phyloP scores from a whole-genome alignment of 805 yeast species.

The Wilhelminamyces savonicus region DNA sequence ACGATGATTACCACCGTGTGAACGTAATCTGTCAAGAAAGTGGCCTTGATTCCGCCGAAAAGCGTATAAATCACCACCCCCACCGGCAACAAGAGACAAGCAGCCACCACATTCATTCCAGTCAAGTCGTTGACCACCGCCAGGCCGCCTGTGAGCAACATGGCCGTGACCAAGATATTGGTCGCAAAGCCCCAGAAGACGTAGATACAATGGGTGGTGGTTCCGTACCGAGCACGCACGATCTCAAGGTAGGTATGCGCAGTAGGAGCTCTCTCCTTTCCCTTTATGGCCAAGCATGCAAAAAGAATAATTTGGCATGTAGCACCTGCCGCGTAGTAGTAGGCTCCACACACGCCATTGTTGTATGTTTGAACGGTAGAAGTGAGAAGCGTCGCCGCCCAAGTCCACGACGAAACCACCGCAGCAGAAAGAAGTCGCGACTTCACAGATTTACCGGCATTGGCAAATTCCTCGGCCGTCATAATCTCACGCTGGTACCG shows the following conservation, averaged over 20 bases:
- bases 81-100: conserved; percentile 74
- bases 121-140: conserved; percentile 77
- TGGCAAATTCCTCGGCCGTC: conserved; percentile 90
- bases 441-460: conserved; percentile 86
- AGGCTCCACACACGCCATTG: conserved; percentile 74
- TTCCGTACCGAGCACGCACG: conserved; percentile 74
- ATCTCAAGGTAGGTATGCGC: conserved; percentile 91
- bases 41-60: conserved; percentile 41
- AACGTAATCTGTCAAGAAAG: conserved; percentile 39
- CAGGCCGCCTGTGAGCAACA: conserved; percentile 87
- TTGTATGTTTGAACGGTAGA: conserved; percentile 74
- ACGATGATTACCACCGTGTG: conserved; percentile 57
- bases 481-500: conserved; percentile 81
- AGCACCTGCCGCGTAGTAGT: conserved; percentile 88
- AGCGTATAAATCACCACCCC: conserved; percentile 52
- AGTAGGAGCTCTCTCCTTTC: conserved; percentile 83
- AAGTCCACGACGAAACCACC: conserved; percentile 90
- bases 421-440: conserved; percentile 84
- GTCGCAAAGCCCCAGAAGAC: conserved; percentile 82
- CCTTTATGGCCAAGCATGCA: conserved; percentile 81
- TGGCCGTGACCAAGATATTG: conserved; percentile 84
- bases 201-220: conserved; percentile 60
- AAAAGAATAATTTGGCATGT: conserved; percentile 82
- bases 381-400: conserved; percentile 59
- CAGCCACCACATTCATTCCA: conserved; percentile 78